Evolutionary conservation across 2,329 filamentous ascomycete genomes (phyloP).

Genomic region (Thielaviopsis euricoi): DNA sequence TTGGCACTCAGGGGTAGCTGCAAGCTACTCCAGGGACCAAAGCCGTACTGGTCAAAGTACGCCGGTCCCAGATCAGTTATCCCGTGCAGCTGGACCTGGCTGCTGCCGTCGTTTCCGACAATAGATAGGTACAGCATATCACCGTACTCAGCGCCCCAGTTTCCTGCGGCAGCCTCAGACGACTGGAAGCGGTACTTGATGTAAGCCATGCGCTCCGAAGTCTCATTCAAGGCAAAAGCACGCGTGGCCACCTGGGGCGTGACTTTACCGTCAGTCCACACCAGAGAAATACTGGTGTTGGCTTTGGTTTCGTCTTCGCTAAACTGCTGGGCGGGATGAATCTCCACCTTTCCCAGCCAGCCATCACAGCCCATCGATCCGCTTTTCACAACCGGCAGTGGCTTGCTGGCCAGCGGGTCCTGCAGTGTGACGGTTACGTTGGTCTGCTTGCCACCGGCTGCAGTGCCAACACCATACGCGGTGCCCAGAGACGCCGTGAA

Average conservation of each 20-base stretch:
- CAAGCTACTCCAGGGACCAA: conserved; percentile 2
- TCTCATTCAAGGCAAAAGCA: neutral
- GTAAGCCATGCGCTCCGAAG: neutral
- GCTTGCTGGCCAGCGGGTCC: neutral
- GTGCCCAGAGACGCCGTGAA: conserved; percentile 3
- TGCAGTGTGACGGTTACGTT: neutral
- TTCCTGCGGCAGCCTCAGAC: neutral
- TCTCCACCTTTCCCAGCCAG: neutral
- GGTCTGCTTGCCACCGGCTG: conserved; percentile 4
- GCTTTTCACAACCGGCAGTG: neutral
- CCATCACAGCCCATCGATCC: neutral
- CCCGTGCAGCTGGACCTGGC: conserved; percentile 1
- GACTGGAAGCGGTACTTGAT: conserved; percentile 6
- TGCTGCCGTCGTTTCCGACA: neutral
- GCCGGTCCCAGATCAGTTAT: neutral
- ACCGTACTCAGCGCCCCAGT: neutral
- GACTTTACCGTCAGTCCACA: neutral
- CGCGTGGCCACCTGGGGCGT: neutral
- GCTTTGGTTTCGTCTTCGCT: neutral
- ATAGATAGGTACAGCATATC: conserved; percentile 6
- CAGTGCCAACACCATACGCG: conserved; percentile 1
- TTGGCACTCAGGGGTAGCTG: neutral
- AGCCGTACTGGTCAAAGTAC: conserved; percentile 10
- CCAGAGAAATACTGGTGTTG: neutral
- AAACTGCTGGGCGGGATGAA: neutral